Evolutionary conservation across 2,329 filamentous ascomycete genomes (phyloP), one percentile per base, ranked within the genome.

Genomic region (Neonectria punicea): DNA sequence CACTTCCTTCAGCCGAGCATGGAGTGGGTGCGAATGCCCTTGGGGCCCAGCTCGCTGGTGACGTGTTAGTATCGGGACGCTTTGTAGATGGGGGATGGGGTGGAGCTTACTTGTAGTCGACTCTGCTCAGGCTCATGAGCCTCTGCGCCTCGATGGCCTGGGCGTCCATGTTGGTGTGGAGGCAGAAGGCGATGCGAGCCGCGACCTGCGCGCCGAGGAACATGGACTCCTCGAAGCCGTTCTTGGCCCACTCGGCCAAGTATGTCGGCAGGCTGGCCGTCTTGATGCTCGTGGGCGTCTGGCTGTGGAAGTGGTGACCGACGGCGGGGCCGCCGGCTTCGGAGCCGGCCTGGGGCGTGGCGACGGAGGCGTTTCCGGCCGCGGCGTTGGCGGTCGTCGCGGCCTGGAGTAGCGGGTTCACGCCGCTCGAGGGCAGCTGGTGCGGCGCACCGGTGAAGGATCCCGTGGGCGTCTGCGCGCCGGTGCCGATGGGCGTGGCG

Each of bases 371-470:
- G 3, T 41, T 78, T 69, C 86, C 81, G 56, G 84, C 80, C 49
- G 85, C 77, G 49, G 85, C 87, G 51, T 88, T 88, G 2, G 90
- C 90, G 3, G 92, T 94, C 0, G 95, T 97, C 2, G 96, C 96
- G 5, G 95, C 95, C 65, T 97, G 92, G 5, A 98, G 87, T 4
- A 98, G 90, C 14, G 95, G 94, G 77, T 98, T 98, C 50, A 97
- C 94, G 46, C 88, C 87, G 58, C 85, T 83, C 41, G 84, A 80
- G 61, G 80, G 75, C 69, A 88, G 83, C 81, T 89, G 86, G 77
- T 85, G 85, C 60, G 85, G 83, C 56, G 79, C 84, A 67, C 75
- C 90, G 75, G 78, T 84, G 77, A 83, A 87, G 68, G 82, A 87
- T 72, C 83, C 86, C 2, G 93, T 93, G 1, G 96, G 97, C 1